These are phyloP conservation scores for Fennellomyces sp. DNA, from an alignment of 371 early-diverging fungal species.

Conservation along the genomic window DNA sequence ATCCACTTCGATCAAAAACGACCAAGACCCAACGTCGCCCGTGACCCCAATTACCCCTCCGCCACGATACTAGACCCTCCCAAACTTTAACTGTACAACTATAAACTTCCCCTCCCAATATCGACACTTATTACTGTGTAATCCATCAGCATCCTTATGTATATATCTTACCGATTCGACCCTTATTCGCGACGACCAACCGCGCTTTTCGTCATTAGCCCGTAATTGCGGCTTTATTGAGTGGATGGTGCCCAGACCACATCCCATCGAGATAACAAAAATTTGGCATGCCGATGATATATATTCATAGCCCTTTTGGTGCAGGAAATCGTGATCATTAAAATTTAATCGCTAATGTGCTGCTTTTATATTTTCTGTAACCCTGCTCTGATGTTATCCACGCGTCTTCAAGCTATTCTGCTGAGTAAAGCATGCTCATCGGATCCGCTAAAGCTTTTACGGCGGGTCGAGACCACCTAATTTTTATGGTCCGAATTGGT, in stretches of 20 bases:
- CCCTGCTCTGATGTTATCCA: background rate
- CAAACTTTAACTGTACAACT: background rate
- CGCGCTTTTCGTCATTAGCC: background rate
- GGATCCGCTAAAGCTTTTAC: slow-evolving; percentile 2
- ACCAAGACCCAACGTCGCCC: background rate
- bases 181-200: background rate
- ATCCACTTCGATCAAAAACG: background rate
- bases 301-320: no score
- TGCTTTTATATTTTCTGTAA: background rate
- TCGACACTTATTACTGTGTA: no score
- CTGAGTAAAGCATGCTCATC: background rate
- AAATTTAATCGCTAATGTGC: no score
- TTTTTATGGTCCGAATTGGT: background rate
- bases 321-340: no score
- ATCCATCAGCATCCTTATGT: no score
- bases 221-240: no score
- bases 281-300: no score
- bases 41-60: background rate
- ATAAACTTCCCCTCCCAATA: no score
- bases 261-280: background rate
- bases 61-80: slow-evolving; percentile 1
- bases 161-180: background rate
- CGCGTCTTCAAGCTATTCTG: background rate
- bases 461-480: background rate
- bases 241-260: background rate